These are phyloP conservation scores for Noccaea caerulescens DNA, from an alignment of 345 rosid genomes.

Conservation along the genomic window DNA sequence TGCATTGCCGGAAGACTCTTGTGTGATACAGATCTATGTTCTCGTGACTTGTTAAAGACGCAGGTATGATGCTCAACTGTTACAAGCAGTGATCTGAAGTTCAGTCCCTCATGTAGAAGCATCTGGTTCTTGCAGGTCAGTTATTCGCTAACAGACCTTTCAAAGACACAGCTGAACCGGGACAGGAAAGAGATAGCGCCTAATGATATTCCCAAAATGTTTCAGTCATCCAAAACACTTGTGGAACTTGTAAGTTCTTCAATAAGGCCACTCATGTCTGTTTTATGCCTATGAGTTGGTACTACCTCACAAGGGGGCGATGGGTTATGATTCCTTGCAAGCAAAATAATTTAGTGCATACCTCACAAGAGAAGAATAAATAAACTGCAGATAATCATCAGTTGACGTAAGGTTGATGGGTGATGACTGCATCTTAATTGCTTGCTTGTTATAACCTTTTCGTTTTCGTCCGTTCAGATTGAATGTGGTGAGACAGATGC, in stretches of 20 bases:
- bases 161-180: constrained; percentile 85
- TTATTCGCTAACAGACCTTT: constrained; percentile 91
- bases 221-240: constrained; percentile 74
- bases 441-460: constrained; percentile 21
- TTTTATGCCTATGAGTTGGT: constrained; percentile 18
- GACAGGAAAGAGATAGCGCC: constrained; percentile 88
- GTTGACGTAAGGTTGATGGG: constrained; percentile 9
- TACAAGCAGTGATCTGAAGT: constrained; percentile 27
- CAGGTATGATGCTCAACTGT: constrained; percentile 57
- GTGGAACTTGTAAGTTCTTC: constrained; percentile 78
- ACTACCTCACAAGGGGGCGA: constrained; percentile 11
- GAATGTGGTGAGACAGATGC: constrained; percentile 98
- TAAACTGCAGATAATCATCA: constrained; percentile 16
- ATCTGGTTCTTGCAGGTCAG: constrained; percentile 73
- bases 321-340: constrained; percentile 25
- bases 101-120: constrained; percentile 36
- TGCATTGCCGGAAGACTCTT: constrained; percentile 96
- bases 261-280: constrained; percentile 16
- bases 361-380: constrained; percentile 16
- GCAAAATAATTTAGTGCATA: background rate
- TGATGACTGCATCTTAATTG: constrained; percentile 21
- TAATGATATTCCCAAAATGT: constrained; percentile 79
- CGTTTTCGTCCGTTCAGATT: constrained; percentile 57
- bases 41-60: constrained; percentile 78
- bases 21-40: constrained; percentile 87